A percentile compares a stretch with the other conserved stretches of the same genome.
Evolutionary conservation across 225 moss, liverwort and hornwort species (phyloP).

Genomic region (Pseudoscleropodium purum): DNA sequence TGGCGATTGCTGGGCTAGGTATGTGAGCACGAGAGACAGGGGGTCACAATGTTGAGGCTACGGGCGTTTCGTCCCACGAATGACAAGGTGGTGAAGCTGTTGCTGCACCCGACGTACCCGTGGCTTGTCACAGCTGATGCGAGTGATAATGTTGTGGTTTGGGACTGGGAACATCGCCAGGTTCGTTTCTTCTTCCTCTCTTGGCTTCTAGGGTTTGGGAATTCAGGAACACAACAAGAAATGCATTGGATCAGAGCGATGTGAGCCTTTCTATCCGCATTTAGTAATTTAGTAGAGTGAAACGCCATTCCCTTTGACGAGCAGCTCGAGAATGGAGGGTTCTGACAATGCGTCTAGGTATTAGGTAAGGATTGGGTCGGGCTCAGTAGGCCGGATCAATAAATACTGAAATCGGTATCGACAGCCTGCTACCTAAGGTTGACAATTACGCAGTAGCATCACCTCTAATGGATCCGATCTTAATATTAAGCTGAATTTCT

Average conservation of each 20-base stretch:
- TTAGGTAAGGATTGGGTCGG: background rate
- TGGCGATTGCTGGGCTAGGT: slow-evolving; percentile 2
- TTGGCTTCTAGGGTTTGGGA: slow-evolving; percentile 7
- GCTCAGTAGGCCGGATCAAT: background rate
- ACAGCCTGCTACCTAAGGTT: background rate
- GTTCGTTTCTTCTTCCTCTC: slow-evolving; percentile 9
- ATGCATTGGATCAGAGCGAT: background rate
- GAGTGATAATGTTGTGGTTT: slow-evolving; percentile 90
- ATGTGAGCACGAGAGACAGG: slow-evolving; percentile 26
- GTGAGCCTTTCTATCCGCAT: background rate
- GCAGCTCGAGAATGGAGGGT: background rate
- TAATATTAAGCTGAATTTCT: background rate
- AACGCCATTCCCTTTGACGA: background rate
- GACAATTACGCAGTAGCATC: background rate
- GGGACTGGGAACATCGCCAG: slow-evolving; percentile 99
- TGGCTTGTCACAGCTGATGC: slow-evolving; percentile 95
- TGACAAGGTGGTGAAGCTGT: slow-evolving; percentile 85
- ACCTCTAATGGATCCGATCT: background rate
- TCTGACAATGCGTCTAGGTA: background rate
- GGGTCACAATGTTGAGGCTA: slow-evolving; percentile 76
- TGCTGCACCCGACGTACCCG: slow-evolving; percentile 97
- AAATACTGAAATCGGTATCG: background rate
- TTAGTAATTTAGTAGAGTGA: background rate
- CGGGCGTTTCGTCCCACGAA: slow-evolving; percentile 91
- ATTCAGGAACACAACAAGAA: background rate